These are phyloP conservation scores for Kodamaea laetipori DNA, from an alignment of 805 yeast genomes.

Conservation along the genomic window DNA sequence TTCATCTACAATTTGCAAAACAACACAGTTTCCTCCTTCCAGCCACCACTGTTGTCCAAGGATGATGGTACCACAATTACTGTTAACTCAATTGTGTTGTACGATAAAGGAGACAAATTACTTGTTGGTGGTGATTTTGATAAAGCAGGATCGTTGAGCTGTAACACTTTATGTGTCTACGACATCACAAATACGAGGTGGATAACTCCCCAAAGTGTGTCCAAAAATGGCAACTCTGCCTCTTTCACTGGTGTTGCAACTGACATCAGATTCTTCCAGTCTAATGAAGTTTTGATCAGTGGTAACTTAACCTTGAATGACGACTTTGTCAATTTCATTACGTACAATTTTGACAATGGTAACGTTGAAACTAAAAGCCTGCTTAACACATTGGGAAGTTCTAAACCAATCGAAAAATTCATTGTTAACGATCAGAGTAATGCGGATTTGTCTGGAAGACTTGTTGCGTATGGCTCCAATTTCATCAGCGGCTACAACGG, in stretches of 20 bases:
- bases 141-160: conserved; percentile 55
- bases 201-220: conserved; percentile 41
- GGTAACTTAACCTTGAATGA: conserved; percentile 54
- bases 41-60: conserved; percentile 50
- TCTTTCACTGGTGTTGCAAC: conserved; percentile 52
- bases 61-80: conserved; percentile 42
- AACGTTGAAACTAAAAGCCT: conserved; percentile 21
- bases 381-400: conserved; percentile 24
- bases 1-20: conserved; percentile 52
- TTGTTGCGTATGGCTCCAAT: conserved; percentile 36
- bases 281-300: conserved; percentile 41
- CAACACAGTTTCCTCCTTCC: conserved; percentile 42
- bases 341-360: conserved; percentile 53
- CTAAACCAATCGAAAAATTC: conserved; percentile 37
- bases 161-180: conserved; percentile 68
- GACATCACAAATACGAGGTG: conserved; percentile 57
- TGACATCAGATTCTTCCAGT: conserved; percentile 49
- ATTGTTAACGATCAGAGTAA: conserved; percentile 45
- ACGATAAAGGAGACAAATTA: conserved; percentile 39
- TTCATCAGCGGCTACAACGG: conserved; percentile 49
- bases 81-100: conserved; percentile 39
- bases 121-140: conserved; percentile 76
- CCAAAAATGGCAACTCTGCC: conserved; percentile 17
- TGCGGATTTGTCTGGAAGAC: conserved; percentile 42
- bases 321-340: conserved; percentile 46